Base-by-base conservation (phyloP, 495 filamentous ascomycete species). In the Penicillium canescens region DNA sequence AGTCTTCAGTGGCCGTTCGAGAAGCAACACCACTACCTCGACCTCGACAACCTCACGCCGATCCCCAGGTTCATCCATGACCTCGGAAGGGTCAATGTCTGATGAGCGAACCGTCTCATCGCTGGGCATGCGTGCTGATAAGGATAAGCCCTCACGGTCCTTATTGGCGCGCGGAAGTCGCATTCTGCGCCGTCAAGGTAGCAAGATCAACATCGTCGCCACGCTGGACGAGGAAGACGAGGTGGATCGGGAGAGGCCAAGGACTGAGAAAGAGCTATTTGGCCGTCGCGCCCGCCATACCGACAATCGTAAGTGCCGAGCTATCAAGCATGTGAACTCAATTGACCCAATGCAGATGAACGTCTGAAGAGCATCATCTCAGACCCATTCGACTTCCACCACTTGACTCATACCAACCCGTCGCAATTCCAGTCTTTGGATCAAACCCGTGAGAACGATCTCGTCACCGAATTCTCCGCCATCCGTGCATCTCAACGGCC, bases 331-430 rank as follows among this genome's bases (percentile, higher is more conserved):
- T 8, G 42, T 39, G 23, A 3, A 39, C 28, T n/a, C 45, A 58
- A 50, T 58, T 50, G 40, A 31, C 38, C 39, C 11, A 14, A 45
- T 44, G 28, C 50, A 74, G 69, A 70, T 50, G 67, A 72, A 56
- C 70, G 73, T 26, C 50, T 72, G 43, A 73, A 77, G 55, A 73
- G 71, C 38, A 66, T 76, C 59, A 96, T 96, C 45, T 96, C 91
- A 0, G 83, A 82, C 20, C 91, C 91, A 5, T 96, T 88, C 69
- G 88, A 92, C 68, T 96, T 96, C 61, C 90, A 92, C 58, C 91
- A 96, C 68, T 70, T 96, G 41, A 88, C 87, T 21, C 89, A 95
- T 65, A 90, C 87, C 13, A 81, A 81, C 35, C 83, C 80, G 20
- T 72, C 85, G 12, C 82, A 88, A 50, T 77, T 90, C 42, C 76